Evolutionary conservation across 805 yeast genomes (phyloP).

Genomic region (Candida parachauliodes): DNA sequence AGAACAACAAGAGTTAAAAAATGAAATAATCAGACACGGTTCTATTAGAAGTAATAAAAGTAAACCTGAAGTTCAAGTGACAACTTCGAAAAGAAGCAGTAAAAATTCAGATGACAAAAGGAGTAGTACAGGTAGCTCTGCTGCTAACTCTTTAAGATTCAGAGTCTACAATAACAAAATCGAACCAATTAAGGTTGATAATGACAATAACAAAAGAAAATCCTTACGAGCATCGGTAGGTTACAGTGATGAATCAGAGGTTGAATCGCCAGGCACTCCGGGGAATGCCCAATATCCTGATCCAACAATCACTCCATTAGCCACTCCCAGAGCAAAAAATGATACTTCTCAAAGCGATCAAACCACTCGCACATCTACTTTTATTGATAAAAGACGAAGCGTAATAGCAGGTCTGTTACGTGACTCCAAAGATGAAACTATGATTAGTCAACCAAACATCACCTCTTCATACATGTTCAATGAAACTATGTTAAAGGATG

Average conservation of each 20-base stretch:
- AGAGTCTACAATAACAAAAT: slow-evolving; percentile 12
- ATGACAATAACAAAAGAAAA: slow-evolving; percentile 10
- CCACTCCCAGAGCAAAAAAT: slow-evolving; percentile 7
- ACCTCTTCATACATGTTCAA: slow-evolving; percentile 5
- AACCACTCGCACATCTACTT: not conserved
- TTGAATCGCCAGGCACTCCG: not conserved
- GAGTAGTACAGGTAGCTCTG: slow-evolving; percentile 1
- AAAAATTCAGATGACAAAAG: not conserved
- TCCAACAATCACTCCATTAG: slow-evolving; percentile 12
- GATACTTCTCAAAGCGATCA: slow-evolving; percentile 1
- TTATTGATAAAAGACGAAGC: not conserved
- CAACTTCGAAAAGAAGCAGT: not conserved
- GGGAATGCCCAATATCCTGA: slow-evolving; percentile 20
- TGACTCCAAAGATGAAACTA: slow-evolving; percentile 5
- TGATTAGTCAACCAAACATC: not conserved
- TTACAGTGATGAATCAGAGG: slow-evolving; percentile 12
- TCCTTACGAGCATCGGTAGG: slow-evolving; percentile 16
- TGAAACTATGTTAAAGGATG: slow-evolving; percentile 8
- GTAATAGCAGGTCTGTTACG: slow-evolving; percentile 8
- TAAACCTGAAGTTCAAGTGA: not conserved
- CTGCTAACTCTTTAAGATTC: not conserved
- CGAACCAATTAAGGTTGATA: slow-evolving; percentile 10
- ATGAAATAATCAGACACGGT: slow-evolving; percentile 5
- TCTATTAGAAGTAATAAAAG: not conserved
- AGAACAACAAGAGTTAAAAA: slow-evolving; percentile 3